Evolutionary conservation across 1,284 basidiomycete genomes (phyloP).

Genomic region (Cystobasidium slooffiae): DNA sequence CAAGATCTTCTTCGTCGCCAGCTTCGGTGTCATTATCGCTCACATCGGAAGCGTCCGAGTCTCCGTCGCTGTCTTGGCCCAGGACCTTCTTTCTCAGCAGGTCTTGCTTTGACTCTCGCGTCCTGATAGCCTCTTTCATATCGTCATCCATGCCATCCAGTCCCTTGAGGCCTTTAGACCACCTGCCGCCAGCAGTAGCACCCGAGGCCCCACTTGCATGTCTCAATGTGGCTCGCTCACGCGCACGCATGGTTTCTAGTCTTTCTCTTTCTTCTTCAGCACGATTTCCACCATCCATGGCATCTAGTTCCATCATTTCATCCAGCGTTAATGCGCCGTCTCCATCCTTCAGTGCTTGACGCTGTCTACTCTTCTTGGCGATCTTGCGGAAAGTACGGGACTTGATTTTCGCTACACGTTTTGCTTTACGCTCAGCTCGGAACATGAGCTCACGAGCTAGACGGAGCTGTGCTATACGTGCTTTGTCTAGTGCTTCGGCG

Average conservation of each 20-base stretch:
- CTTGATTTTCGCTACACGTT: slow-evolving; percentile 87
- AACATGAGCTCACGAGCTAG: slow-evolving; percentile 92
- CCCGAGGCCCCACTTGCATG: slow-evolving; percentile 62
- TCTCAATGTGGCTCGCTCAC: slow-evolving; percentile 79
- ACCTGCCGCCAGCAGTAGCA: slow-evolving; percentile 56
- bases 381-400: slow-evolving; percentile 89
- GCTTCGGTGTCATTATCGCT: slow-evolving; percentile 46
- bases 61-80: slow-evolving; percentile 43
- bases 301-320: slow-evolving; percentile 60
- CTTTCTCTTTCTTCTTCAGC: slow-evolving; percentile 67
- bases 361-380: slow-evolving; percentile 73
- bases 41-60: slow-evolving; percentile 44
- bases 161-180: slow-evolving; percentile 66
- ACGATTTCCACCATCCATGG: slow-evolving; percentile 62
- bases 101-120: slow-evolving; percentile 77
- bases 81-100: slow-evolving; percentile 70
- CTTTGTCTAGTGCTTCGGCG: slow-evolving; percentile 23
- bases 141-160: slow-evolving; percentile 57
- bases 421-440: slow-evolving; percentile 88
- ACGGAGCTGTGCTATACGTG: slow-evolving; percentile 77
- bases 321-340: slow-evolving; percentile 59
- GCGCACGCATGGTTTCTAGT: slow-evolving; percentile 75
- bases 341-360: slow-evolving; percentile 60
- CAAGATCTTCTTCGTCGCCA: slow-evolving; percentile 46
- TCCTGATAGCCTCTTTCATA: slow-evolving; percentile 62